Evolutionary conservation across 2,329 filamentous ascomycete species (phyloP).

Genomic region (Amesomyces nigricolor): DNA sequence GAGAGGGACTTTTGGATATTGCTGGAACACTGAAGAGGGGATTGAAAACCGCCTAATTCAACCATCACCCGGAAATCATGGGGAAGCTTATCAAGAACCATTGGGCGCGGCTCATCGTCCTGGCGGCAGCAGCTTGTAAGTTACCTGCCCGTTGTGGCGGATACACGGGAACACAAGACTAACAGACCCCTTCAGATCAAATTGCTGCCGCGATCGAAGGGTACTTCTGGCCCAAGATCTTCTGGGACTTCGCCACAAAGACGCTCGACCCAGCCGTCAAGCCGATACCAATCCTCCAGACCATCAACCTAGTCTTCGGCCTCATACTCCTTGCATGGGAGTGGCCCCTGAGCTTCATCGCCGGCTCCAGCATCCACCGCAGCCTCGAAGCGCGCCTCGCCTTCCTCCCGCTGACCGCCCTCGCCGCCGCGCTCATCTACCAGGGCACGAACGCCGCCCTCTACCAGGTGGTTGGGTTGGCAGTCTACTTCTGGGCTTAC

Average conservation of each 20-base stretch:
- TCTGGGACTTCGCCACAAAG: conserved; percentile 94
- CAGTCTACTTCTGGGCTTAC: conserved; percentile 93
- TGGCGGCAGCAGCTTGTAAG: conserved; percentile 75
- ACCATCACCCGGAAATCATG: conserved; percentile 51
- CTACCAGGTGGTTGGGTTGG: conserved; percentile 83
- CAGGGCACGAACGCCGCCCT: conserved; percentile 88
- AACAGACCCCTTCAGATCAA: conserved; percentile 61
- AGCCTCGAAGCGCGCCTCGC: conserved; percentile 83
- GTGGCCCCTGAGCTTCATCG: conserved; percentile 77
- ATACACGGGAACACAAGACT: background rate
- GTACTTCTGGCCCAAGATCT: conserved; percentile 98
- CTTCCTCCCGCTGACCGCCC: conserved; percentile 70
- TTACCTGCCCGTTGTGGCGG: conserved; percentile 14
- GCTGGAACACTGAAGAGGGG: background rate
- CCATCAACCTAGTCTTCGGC: conserved; percentile 80
- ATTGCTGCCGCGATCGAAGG: conserved; percentile 73
- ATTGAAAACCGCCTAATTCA: conserved; percentile 5
- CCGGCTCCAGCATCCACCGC: conserved; percentile 72
- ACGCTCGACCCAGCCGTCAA: conserved; percentile 82
- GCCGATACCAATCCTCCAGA: conserved; percentile 82
- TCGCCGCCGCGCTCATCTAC: conserved; percentile 75
- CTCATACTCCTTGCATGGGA: conserved; percentile 77
- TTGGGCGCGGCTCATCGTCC: conserved; percentile 89
- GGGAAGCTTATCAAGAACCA: conserved; percentile 99
- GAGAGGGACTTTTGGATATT: conserved; percentile 11